Percentiles rank a stretch among this genome's conserved stretches.
Evolutionary conservation across 2,329 filamentous ascomycete species (phyloP).

Genomic region (Karstenula rhodostoma): DNA sequence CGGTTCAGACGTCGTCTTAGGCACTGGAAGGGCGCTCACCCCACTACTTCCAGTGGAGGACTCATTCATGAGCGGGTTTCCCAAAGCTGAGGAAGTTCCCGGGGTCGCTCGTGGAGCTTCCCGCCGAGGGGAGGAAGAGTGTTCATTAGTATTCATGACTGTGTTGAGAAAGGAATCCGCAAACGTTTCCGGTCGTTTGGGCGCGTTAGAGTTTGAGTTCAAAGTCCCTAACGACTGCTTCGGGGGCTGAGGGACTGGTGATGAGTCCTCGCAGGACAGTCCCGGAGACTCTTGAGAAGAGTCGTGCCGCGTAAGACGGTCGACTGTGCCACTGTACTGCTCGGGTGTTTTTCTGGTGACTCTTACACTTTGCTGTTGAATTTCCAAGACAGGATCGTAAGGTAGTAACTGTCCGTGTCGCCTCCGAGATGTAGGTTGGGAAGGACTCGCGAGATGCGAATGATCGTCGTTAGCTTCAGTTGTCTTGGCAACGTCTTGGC

Average conservation of each 20-base stretch:
- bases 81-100: not conserved
- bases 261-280: constrained; percentile 20
- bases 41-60: not conserved
- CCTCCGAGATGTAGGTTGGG: constrained; percentile 22
- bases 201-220: constrained; percentile 24
- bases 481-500: not conserved
- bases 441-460: not conserved
- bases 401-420: constrained; percentile 35
- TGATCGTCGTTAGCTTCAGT: not conserved
- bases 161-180: constrained; percentile 19
- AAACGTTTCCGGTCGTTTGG: constrained; percentile 30
- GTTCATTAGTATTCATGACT: constrained; percentile 26
- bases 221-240: constrained; percentile 30
- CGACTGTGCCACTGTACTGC: constrained; percentile 12
- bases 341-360: constrained; percentile 26
- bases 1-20: constrained; percentile 9
- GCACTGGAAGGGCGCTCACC: not conserved
- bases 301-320: constrained; percentile 37
- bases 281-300: constrained; percentile 43
- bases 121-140: not conserved
- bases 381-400: constrained; percentile 22
- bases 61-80: constrained; percentile 5
- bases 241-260: constrained; percentile 34
- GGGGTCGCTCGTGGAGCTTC: not conserved
- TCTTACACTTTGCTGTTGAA: constrained; percentile 28